Evolutionary conservation across 2,329 filamentous ascomycete genomes (phyloP), one percentile per base, ranked within the genome.

Genomic region (Knufia petricola): DNA sequence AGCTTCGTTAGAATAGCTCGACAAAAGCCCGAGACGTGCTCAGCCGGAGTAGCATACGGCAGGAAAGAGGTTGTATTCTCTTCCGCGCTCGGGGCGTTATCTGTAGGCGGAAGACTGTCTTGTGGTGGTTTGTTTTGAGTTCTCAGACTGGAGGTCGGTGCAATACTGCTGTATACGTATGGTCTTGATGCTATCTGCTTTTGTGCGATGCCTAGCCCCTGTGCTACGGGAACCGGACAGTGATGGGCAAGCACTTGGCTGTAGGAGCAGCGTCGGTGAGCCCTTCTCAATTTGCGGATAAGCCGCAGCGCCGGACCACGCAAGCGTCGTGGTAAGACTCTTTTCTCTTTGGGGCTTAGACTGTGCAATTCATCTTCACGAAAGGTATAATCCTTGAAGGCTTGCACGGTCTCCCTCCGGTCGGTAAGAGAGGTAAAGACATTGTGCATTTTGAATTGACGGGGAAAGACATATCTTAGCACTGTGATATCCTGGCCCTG

Each of bases 401-500:
- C 77, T 58, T 90, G 84, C 0, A 78, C 71, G 0, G 83, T 90
- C 59, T 85, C 77, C 15, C 21, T 51, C 19, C 61, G 63, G 61
- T 92, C 76, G 13, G 84, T 74, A 2, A 70, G 67, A 3, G 81
- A 85, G 0, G 81, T 87, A 62, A 96, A 95, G n/a, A 84, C 87
- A 64, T 96, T 98, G 61, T 94, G 87, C 2, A 98, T 70, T 12
- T 79, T 79, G 60, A 95, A 96, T 60, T 96, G 89, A 9, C 83
- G 76, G 26, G 92, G 92, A 58, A 98, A 98, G 1, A 98, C 81
- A 64, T 96, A 90, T 72, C 90, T 92, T 77, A 95, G 79, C 17
- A 94, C 67, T 57, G 84, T 85, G 9, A 80, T 61, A 0, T 81
- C 85, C 53, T 83, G 76, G 10, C 66, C 60, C 1, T 70, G 59